Conservation (phyloP, 495 filamentous ascomycete species). For the Penicillium canescens region DNA sequence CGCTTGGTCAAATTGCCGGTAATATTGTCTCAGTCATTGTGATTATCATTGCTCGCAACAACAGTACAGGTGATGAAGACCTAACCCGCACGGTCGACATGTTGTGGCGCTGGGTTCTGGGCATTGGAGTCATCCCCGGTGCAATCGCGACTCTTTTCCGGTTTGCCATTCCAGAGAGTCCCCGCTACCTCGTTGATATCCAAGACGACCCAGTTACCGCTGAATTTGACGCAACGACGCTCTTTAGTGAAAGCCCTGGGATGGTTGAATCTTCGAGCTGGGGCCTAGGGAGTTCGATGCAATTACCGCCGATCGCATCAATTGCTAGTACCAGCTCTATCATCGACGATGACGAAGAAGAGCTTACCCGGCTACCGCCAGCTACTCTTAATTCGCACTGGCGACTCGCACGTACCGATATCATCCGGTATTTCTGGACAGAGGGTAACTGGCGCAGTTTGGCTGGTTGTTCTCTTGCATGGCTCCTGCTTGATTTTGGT, state of each 20-base stretch:
- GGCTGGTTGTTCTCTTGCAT: conserved; percentile 47
- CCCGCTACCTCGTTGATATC: conserved; percentile 56
- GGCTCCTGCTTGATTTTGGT: conserved; percentile 56
- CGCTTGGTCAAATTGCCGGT: conserved; percentile 62
- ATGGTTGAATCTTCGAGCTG: conserved; percentile 14
- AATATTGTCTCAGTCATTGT: conserved; percentile 52
- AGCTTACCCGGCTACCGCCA: conserved; percentile 24
- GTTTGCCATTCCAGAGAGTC: conserved; percentile 62
- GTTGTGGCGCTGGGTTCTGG: conserved; percentile 63
- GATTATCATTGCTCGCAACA: conserved; percentile 35
- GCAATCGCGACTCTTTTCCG: conserved; percentile 58
- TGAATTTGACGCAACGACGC: conserved; percentile 45
- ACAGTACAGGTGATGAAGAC: conserved; percentile 24
- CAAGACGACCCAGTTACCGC: conserved; percentile 47
- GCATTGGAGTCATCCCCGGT: conserved; percentile 61
- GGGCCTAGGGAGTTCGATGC: conserved; percentile 17
- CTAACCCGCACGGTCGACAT: conserved; percentile 39
- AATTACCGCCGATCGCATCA: conserved; percentile 22
- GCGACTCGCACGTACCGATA: conserved; percentile 41
- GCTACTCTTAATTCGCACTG: conserved; percentile 46
- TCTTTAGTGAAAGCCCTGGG: conserved; percentile 33
- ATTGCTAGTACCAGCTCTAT: conserved; percentile 27
- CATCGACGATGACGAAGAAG: conserved; percentile 23
- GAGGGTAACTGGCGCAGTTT: conserved; percentile 56
- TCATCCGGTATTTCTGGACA: conserved; percentile 48